Evolutionary conservation across 2,329 filamentous ascomycete genomes (phyloP).

Genomic region (Ophiocordyceps camponoti-leonardi): DNA sequence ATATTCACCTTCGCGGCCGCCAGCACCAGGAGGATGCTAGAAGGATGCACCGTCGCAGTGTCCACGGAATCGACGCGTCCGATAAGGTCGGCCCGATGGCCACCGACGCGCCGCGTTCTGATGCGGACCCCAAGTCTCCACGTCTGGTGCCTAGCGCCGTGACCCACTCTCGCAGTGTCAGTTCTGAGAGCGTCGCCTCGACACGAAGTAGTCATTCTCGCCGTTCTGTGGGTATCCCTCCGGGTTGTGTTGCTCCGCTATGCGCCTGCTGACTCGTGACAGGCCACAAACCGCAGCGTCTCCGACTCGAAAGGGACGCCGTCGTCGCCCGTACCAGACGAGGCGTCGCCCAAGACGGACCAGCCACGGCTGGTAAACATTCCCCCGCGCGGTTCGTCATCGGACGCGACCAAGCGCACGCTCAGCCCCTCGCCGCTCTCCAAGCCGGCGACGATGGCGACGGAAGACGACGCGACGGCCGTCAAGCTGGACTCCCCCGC

Average conservation of each 20-base stretch:
- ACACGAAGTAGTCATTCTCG: conserved; percentile 40
- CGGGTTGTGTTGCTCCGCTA: not conserved
- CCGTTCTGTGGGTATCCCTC: conserved; percentile 43
- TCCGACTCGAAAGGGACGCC: conserved; percentile 34
- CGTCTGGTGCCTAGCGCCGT: conserved; percentile 14
- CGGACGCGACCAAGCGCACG: conserved; percentile 48
- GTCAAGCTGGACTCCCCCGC: conserved; percentile 46
- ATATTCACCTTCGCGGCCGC: conserved; percentile 46
- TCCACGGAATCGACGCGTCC: conserved; percentile 42
- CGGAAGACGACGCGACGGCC: conserved; percentile 25
- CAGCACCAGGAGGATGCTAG: conserved; percentile 49
- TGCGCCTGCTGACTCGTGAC: conserved; percentile 26
- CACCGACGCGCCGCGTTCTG: conserved; percentile 5
- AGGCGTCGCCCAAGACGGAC: conserved; percentile 31
- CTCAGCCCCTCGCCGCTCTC: conserved; percentile 58
- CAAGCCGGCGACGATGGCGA: conserved; percentile 47
- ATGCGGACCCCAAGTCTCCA: conserved; percentile 23
- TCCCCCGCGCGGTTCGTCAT: conserved; percentile 44
- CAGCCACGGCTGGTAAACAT: conserved; percentile 37
- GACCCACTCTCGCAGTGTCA: conserved; percentile 31
- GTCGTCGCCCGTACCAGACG: conserved; percentile 30
- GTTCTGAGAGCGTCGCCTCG: conserved; percentile 47
- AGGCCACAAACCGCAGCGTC: conserved; percentile 44
- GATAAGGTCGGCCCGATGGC: conserved; percentile 7
- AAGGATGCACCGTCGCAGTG: conserved; percentile 66